Conservation (phyloP, 2,329 filamentous ascomycete species). For the Neofusicoccum kwambonambiense region DNA sequence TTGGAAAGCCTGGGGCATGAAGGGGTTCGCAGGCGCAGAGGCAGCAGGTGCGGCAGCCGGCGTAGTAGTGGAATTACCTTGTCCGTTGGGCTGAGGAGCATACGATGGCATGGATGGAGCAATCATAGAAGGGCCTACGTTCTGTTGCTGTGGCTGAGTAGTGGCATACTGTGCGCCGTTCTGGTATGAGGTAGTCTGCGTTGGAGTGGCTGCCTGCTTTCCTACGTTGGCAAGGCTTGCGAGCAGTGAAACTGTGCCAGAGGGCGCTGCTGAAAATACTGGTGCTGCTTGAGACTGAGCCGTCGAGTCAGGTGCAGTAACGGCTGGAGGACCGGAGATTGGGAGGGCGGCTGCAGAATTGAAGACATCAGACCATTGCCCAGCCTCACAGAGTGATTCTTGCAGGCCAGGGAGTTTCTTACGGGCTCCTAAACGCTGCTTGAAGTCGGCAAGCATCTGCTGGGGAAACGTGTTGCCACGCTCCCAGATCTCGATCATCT, state of each 20-base stretch:
- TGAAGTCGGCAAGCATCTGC: constrained; percentile 77
- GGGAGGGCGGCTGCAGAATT: constrained; percentile 13
- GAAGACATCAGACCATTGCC: constrained; percentile 22
- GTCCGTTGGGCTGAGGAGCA: constrained; percentile 12
- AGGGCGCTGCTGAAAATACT: constrained; percentile 23
- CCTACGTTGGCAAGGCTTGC: constrained; percentile 33
- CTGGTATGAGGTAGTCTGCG: neutral
- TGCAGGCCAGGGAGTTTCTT: neutral
- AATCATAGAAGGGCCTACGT: constrained; percentile 17
- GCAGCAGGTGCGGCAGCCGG: constrained; percentile 22
- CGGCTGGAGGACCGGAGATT: neutral
- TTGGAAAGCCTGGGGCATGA: constrained; percentile 34
- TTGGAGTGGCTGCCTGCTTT: constrained; percentile 26
- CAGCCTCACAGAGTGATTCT: neutral
- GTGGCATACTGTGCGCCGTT: constrained; percentile 11
- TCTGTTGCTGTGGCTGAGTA: constrained; percentile 18
- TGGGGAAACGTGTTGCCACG: constrained; percentile 87
- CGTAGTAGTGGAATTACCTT: constrained; percentile 20
- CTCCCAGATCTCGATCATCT: constrained; percentile 97
- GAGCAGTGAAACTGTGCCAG: constrained; percentile 32
- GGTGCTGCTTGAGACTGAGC: constrained; percentile 26
- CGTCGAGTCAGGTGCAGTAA: constrained; percentile 21
- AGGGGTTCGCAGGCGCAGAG: neutral
- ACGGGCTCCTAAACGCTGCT: constrained; percentile 47
- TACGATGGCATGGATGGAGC: constrained; percentile 18